Evolutionary conservation across 352 stramenopile genomes (phyloP), one percentile per base, ranked within the genome.

Genomic region (Sclerospora graminicola): DNA sequence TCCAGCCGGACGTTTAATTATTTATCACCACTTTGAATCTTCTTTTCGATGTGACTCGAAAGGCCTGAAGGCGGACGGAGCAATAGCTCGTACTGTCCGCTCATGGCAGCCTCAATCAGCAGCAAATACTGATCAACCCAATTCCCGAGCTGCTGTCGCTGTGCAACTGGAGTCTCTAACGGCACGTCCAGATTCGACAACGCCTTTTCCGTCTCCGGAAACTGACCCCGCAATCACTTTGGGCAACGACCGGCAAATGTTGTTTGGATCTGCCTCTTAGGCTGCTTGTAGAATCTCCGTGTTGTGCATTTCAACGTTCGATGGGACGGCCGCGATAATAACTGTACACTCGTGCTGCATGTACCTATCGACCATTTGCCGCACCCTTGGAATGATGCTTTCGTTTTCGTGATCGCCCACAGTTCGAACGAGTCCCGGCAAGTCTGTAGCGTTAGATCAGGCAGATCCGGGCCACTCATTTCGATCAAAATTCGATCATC

Each of bases 251-350:
- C 57, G 60, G 21, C 57, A 49, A 16, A 80, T 75, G 21, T 74
- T 79, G 26, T 66, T 47, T 3, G 72, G 60, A 52, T 95, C 83
- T 8, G 74, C 79, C 41, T 83, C 64, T 37, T 75, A 44, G 0
- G 76, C 76, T 5, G 69, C 68, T 30, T 81, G 61, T 37, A 94
- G 43, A 23, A 94, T 89, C 48, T 89, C 82, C 23, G 78, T 81
- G 27, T 84, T 92, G 47, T 87, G 77, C 54, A 94, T 82, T 33
- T 92, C 82, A 8, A 89, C 74, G 47, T 89, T 91, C 8, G 78
- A 58, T 2, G 83, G 82, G 8, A 91, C 81, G 14, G 92, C 79
- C 15, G 73, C 79, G n/a, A 94, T 69, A 45, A 94, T 86, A 40
- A 92, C 66, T 8, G 82, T 92, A 1, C 74, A 67, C 27, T 82